Percentiles rank a stretch among this genome's conserved stretches.
phyloP scores from a whole-genome alignment of 1,284 basidiomycete genomes.

The Somion occarium region DNA sequence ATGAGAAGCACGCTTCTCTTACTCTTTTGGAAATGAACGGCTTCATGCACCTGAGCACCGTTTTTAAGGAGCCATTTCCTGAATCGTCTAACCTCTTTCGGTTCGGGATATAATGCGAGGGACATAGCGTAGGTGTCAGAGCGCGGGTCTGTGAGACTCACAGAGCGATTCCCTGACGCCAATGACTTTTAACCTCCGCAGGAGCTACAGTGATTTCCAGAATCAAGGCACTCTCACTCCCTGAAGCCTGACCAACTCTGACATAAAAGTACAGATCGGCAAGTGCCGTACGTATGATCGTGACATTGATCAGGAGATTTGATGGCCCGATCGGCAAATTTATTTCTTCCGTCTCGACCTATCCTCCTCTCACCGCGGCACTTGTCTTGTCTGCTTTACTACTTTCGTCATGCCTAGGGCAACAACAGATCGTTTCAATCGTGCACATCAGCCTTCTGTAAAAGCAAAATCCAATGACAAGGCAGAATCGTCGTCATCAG shows the following conservation, averaged over 20 bases:
- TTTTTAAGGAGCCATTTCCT: slow-evolving; percentile 45
- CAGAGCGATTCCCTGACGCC: no score
- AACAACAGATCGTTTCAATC: slow-evolving; percentile 77
- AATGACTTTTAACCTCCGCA: no score
- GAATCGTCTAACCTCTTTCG: slow-evolving; percentile 23
- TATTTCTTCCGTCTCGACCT: neutral
- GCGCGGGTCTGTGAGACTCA: no score
- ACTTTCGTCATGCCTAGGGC: slow-evolving; percentile 78
- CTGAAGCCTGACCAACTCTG: no score
- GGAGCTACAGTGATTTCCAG: no score
- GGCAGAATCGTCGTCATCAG: slow-evolving; percentile 38
- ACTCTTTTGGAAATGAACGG: slow-evolving; percentile 42
- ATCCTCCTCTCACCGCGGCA: neutral
- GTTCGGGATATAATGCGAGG: slow-evolving; percentile 4
- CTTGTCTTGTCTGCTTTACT: neutral
- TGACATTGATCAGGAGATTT: neutral
- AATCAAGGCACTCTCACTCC: no score
- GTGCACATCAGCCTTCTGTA: slow-evolving; percentile 71
- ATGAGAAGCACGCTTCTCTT: slow-evolving; percentile 8
- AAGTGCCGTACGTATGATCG: no score
- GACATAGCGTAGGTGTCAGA: no score
- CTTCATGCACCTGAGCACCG: slow-evolving; percentile 46
- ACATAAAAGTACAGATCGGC: no score
- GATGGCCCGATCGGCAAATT: no score
- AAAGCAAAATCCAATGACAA: slow-evolving; percentile 40